Base-by-base conservation (phyloP, 768 basidiomycete genomes). In the Imleria badia region DNA sequence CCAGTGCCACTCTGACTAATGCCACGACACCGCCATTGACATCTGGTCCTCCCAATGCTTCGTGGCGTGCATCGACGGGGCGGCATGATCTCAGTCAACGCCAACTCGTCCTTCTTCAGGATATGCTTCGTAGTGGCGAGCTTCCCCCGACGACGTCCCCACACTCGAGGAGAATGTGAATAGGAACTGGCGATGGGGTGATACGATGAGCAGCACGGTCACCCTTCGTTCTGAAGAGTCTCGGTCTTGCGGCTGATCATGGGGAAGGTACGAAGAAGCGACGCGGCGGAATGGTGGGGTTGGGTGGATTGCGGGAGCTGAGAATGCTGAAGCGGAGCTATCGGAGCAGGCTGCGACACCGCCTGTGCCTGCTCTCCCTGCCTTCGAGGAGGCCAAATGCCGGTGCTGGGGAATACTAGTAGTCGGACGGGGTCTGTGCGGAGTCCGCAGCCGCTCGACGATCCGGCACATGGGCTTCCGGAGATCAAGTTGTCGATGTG, bases 11-110 rank as follows among this genome's bases (percentile, higher is more conserved):
- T 51, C 9, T 45, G 3, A 45, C 17, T 20, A 34, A n/a, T 3
- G 10, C 42, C 2, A 17, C 35, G 26, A 15, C 53, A 15, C 40
- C 61, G 33, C 61, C 77, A 29, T 58, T 75, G 34, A 49, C 73
- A 34, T 56, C 73, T 29, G 77, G 73, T 34, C 75, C 77, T 0
- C 61, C 67, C 48, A 67, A 62, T 29, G 66, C 48, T 17, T 71
- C 54, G 56, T 94, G 91, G 91, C 77, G 87, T 2, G 88, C 88
- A 0, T 89, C 91, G 8, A 88, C 89, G 0, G 91, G 91, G 3
- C 77, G 89, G 44, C 85, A 91, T 59, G 93, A 94, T 64, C 81
- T 95, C 48, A 91, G 84, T 58, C 85, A 87, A 54, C 80, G 93
- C 7, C 92, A 96, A 68, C 76, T 95, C 1, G 75, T 82, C 29